These are phyloP conservation scores for Yamadazyma epiphylla DNA, from an alignment of 1,139 yeast genomes.

Conservation along the genomic window DNA sequence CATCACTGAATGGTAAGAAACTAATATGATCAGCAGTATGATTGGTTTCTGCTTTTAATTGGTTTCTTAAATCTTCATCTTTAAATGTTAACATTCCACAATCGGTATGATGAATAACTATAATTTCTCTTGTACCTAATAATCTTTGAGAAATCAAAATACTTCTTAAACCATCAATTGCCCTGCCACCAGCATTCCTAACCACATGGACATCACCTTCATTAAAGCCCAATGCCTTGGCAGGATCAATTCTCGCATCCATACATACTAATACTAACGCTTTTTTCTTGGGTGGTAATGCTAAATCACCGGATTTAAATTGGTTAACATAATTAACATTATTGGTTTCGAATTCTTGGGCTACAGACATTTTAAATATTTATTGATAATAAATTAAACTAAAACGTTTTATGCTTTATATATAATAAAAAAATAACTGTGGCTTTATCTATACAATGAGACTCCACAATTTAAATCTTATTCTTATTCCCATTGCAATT, in stretches of 20 bases:
- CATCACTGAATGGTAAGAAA: slow-evolving; percentile 31
- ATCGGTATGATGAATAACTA: slow-evolving; percentile 39
- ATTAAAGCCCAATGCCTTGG: slow-evolving; percentile 32
- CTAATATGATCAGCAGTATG: slow-evolving; percentile 23
- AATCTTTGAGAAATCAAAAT: slow-evolving; percentile 31
- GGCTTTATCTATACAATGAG: too few relatives aligned
- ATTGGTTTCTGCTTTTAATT: slow-evolving; percentile 26
- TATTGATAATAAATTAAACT: too few relatives aligned
- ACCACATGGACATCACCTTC: slow-evolving; percentile 46
- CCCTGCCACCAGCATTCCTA: slow-evolving; percentile 44
- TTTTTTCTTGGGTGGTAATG: slow-evolving; percentile 34
- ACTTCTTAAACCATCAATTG: slow-evolving; percentile 37
- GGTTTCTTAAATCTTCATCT: slow-evolving; percentile 23
- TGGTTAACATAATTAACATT: slow-evolving; percentile 14
- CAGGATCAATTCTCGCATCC: slow-evolving; percentile 46
- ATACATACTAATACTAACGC: slow-evolving; percentile 38
- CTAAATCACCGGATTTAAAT: slow-evolving; percentile 22
- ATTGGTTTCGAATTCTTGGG: slow-evolving; percentile 19
- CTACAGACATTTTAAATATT: slow-evolving; percentile 16
- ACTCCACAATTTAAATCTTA: neutral
- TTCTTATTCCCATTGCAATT: slow-evolving; percentile 23
- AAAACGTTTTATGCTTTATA: too few relatives aligned
- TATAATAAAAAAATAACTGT: too few relatives aligned
- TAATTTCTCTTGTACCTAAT: slow-evolving; percentile 36
- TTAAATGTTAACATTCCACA: slow-evolving; percentile 42